Base-by-base conservation (phyloP, 2,329 filamentous ascomycete genomes). In the Sclerotinia subarctica region DNA sequence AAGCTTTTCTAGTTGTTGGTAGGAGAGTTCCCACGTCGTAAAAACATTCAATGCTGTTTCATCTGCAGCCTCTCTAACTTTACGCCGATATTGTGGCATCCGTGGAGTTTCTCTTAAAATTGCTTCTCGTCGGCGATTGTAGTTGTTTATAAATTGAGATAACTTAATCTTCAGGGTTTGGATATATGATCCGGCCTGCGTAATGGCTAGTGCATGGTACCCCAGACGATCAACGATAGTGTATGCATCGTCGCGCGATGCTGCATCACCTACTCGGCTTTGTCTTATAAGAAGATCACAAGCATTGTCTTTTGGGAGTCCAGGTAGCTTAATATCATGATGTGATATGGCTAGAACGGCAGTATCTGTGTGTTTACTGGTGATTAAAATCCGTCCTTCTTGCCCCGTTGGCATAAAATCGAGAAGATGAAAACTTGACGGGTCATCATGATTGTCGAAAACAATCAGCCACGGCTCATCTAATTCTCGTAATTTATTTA, bases 121-220 rank as follows among this genome's bases (percentile, higher is more conserved):
- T 11, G 47, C 44, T 13, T 64, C 64, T 53, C 68, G 67, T 26
- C 69, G 56, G 15, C 46, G 53, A 4, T 68, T 62, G 56, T 73
- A 74, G 11, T 71, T 67, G 17, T 69, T 64, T 35, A 73, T 47
- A 38, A 75, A 77, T 44, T 72, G 56, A 2, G 57, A 44, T 1
- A 75, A 46, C 5, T 56, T 35, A 7, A 76, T 68, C 26, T 72
- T 71, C 6, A 66, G 69, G 2, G 49, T 52, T 11, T 54, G 38
- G n/a, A 77, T 73, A 65, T 74, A 77, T 49, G 75, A 74, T 13
- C 71, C 73, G 24, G 74, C 75, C 58, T 77, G 76, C 35, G 73
- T 70, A 15, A 77, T 73, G 17, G 75, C 76, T 15, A 77, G 70
- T 5, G 76, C 53, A 52, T 75, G 73, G 29, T 51, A 71, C 0